These are phyloP conservation scores for Magnaporthales sp. DNA, from an alignment of 2,329 filamentous ascomycete genomes.

Conservation along the genomic window DNA sequence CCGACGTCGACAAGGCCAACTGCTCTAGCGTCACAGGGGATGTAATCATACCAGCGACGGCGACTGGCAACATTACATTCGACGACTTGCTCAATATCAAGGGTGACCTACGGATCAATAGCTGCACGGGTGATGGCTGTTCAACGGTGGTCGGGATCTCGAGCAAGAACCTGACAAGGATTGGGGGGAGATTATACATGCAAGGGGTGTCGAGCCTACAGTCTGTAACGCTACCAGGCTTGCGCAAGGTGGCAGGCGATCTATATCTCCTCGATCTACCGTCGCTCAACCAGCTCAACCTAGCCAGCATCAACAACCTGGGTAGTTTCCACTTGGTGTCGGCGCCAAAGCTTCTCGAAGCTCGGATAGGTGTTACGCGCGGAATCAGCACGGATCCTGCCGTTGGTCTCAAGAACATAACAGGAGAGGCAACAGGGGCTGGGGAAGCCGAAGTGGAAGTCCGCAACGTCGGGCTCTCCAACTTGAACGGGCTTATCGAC, in stretches of 20 bases:
- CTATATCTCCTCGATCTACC: neutral
- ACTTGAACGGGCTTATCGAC: slow-evolving; percentile 4
- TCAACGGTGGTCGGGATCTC: neutral
- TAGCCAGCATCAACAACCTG: slow-evolving; percentile 4
- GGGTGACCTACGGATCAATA: neutral
- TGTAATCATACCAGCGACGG: slow-evolving; percentile 1
- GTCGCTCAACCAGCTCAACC: neutral
- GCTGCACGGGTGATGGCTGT: neutral
- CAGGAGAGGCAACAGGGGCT: neutral
- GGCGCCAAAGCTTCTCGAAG: neutral
- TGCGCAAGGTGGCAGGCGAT: neutral
- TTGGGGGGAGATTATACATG: neutral
- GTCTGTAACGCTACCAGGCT: neutral
- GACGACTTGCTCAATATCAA: neutral
- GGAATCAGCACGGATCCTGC: neutral
- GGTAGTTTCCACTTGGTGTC: slow-evolving; percentile 4
- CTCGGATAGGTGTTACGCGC: neutral
- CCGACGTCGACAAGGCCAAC: slow-evolving; percentile 4
- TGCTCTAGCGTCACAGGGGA: neutral
- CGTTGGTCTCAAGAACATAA: slow-evolving; percentile 6
- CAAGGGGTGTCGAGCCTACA: neutral
- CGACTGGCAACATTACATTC: slow-evolving; percentile 1
- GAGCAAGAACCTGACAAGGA: slow-evolving; percentile 1
- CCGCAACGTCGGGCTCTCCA: neutral
- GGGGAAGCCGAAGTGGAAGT: slow-evolving; percentile 3